phyloP scores from a whole-genome alignment of 176 grass and related monocot species.

The Ensete ventricosum region DNA sequence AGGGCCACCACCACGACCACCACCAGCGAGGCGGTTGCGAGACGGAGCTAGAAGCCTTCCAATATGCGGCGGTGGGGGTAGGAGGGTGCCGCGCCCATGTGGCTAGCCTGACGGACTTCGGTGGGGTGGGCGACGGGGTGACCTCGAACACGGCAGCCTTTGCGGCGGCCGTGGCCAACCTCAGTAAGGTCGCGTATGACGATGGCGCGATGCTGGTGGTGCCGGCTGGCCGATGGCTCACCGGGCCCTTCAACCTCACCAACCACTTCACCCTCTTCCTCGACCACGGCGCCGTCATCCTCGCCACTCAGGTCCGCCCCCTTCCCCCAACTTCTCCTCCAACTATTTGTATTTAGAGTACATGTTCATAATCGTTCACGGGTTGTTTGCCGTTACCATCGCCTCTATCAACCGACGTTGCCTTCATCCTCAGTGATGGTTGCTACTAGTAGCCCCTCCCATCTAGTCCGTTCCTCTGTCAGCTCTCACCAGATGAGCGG shows the following conservation, averaged over 20 bases:
- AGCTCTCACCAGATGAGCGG: too few relatives aligned
- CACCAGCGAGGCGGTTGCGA: not conserved
- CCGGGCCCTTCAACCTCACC: conserved; percentile 94
- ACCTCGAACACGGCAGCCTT: conserved; percentile 75
- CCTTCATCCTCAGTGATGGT: not conserved
- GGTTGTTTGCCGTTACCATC: not conserved
- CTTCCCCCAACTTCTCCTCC: not conserved
- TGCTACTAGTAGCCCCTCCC: not conserved
- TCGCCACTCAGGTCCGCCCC: conserved; percentile 48
- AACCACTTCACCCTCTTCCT: conserved; percentile 98
- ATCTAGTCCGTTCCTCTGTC: not conserved
- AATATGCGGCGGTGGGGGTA: not conserved
- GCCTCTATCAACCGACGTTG: too few relatives aligned
- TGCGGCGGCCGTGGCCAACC: conserved; percentile 47
- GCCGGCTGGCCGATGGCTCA: conserved; percentile 57
- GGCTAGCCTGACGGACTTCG: conserved; percentile 41
- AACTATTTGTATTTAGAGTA: not conserved
- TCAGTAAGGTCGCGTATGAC: conserved; percentile 21
- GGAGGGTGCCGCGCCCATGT: conserved; percentile 39
- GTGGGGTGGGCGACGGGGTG: conserved; percentile 65
- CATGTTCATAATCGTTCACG: not conserved
- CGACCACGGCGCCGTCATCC: conserved; percentile 62
- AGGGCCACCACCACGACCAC: not conserved
- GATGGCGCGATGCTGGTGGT: conserved; percentile 81
- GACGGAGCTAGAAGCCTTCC: not conserved